These are phyloP conservation scores for Paxillus rubicundulus DNA, from an alignment of 768 basidiomycete genomes.

Conservation along the genomic window DNA sequence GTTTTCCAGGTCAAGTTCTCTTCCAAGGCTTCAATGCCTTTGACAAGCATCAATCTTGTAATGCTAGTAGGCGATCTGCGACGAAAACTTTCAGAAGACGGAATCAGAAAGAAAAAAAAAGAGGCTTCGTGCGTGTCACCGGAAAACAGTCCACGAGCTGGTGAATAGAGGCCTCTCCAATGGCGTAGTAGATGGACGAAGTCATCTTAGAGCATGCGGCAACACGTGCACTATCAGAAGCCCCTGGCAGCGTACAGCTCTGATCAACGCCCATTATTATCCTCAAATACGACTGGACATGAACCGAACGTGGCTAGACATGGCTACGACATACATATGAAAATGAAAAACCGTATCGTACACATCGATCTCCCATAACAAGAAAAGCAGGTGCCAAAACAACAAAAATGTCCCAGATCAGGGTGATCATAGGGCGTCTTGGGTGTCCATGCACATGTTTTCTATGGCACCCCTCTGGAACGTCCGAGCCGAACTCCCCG, in stretches of 20 bases:
- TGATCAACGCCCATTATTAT: neutral
- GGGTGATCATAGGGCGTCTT: neutral
- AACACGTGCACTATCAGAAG: neutral
- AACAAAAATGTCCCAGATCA: neutral
- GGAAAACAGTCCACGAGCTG: slow-evolving; percentile 17
- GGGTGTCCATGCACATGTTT: neutral
- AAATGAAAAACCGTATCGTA: slow-evolving; percentile 11
- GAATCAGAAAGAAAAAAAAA: slow-evolving; percentile 26
- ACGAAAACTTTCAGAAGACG: slow-evolving; percentile 26
- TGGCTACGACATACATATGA: slow-evolving; percentile 6
- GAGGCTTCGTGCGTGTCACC: slow-evolving; percentile 20
- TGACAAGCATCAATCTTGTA: slow-evolving; percentile 27
- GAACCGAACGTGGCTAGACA: slow-evolving; percentile 16
- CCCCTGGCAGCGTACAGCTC: neutral
- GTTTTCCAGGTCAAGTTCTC: neutral
- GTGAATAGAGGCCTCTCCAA: slow-evolving; percentile 3
- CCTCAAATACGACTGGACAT: slow-evolving; percentile 2
- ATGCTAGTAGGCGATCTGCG: slow-evolving; percentile 18
- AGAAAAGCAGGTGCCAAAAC: neutral
- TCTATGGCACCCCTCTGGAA: neutral
- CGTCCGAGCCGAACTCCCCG: neutral
- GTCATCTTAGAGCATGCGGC: neutral
- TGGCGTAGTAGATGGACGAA: neutral
- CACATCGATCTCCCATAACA: neutral
- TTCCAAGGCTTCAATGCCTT: neutral